Base-by-base conservation (phyloP, 352 stramenopile species). In the Phytopythium cucurbitacearum region DNA sequence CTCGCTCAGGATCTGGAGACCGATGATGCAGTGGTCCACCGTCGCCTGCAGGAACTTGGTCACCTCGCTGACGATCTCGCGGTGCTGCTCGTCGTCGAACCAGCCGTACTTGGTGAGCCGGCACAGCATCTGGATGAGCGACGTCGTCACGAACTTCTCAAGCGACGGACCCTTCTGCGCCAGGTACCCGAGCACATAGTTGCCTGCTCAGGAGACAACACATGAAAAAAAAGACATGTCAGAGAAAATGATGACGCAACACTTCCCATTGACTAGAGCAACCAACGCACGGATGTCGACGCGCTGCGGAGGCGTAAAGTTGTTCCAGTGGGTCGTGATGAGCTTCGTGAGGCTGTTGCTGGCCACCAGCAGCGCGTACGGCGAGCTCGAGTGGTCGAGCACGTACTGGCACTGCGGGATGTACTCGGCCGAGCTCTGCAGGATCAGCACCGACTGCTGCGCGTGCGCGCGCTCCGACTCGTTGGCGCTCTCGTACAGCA, bases 351-450 rank as follows among this genome's bases (percentile, higher is more conserved):
- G 80, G 52, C 79, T 96, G 54, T 96, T 99, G 67, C 88, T 97
- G 34, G 97, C 97, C 13, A 99, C 94, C 1, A 99, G 82, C 40
- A 98, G 77, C 52, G 96, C 96, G 65, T 99, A 99, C 52, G 96
- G 87, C 40, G 91, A 97, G 53, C 89, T 77, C 48, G 92, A 98
- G 58, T 98, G 80, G 76, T 99, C 96, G 13, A 99, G 83, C 51
- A 99, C 98, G 75, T 98, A 98, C 80, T 99, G 97, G 65, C 95
- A 99, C 71, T 98, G 95, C 46, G 97, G 97, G 65, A 99, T 99
- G 76, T 98, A 98, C 68, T 99, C 94, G 42, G 95, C 92, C 28
- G 91, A 94, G 63, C 78, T 93, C 67, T 96, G 87, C 49, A 96
- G 64, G 32, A 92, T 77, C 13, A 96, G 73, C 53, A 96, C 83